phyloP scores from a whole-genome alignment of 2,329 filamentous ascomycete species.

The Diaporthe citrichinensis region DNA sequence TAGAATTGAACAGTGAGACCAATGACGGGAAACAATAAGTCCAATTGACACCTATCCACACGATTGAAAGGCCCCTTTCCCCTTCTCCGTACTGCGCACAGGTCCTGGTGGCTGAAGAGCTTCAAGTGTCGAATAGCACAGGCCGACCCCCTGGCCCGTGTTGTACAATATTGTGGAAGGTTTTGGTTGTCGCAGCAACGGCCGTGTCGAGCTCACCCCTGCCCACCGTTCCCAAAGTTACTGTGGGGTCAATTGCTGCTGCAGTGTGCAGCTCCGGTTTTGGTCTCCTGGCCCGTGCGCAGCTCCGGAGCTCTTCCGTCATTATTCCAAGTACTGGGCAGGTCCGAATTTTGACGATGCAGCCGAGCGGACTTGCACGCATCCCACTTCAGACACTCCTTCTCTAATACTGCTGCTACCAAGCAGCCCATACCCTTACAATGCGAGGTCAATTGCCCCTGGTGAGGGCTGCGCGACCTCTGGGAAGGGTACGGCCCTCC shows the following conservation, averaged over 20 bases:
- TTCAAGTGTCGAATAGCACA: conserved; percentile 12
- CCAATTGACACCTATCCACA: not conserved
- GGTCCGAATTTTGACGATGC: conserved; percentile 39
- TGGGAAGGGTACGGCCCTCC: conserved; percentile 45
- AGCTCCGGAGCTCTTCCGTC: conserved; percentile 20
- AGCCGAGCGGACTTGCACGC: not conserved
- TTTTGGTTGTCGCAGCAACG: conserved; percentile 34
- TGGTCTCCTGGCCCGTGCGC: conserved; percentile 6
- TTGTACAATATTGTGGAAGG: conserved; percentile 13
- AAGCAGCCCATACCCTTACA: conserved; percentile 43
- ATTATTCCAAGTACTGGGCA: conserved; percentile 11
- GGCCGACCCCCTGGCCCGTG: not conserved
- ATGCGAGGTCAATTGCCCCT: conserved; percentile 62
- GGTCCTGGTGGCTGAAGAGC: conserved; percentile 18
- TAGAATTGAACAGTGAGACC: not conserved
- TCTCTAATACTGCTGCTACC: conserved; percentile 15
- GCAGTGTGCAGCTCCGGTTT: not conserved
- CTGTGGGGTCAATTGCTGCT: conserved; percentile 10
- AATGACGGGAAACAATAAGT: not conserved
- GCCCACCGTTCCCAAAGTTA: not conserved
- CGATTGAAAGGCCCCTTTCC: conserved; percentile 2
- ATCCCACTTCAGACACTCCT: conserved; percentile 24
- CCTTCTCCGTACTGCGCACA: conserved; percentile 21
- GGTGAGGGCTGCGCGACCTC: conserved; percentile 51
- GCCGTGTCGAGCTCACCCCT: conserved; percentile 10